These are phyloP conservation scores for Penicillium olsonii DNA, from an alignment of 2,329 filamentous ascomycete species.

Conservation along the genomic window DNA sequence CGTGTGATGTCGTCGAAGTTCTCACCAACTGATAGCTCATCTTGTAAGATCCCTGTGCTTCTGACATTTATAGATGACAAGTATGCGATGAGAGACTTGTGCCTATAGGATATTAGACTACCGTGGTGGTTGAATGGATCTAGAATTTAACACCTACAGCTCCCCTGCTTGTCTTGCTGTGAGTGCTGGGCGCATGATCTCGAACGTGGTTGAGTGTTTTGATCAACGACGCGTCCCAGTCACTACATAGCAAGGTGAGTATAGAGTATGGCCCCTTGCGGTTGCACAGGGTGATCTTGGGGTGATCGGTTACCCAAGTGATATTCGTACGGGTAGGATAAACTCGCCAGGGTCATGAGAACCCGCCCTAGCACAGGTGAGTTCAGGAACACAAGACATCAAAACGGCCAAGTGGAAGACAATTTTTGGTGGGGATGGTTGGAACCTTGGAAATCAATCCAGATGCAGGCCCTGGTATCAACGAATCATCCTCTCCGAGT, in stretches of 20 bases:
- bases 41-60: conserved; percentile 68
- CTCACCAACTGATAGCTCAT: conserved; percentile 69
- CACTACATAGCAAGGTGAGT: background rate
- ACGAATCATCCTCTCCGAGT: conserved; percentile 7
- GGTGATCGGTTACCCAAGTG: conserved; percentile 1
- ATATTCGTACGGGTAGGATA: background rate
- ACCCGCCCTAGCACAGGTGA: background rate
- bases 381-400: background rate
- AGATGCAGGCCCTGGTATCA: conserved; percentile 9
- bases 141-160: conserved; percentile 19
- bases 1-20: conserved; percentile 74
- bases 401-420: background rate
- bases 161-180: conserved; percentile 3
- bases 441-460: conserved; percentile 10
- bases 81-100: conserved; percentile 92
- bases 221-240: background rate
- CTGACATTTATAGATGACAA: conserved; percentile 71
- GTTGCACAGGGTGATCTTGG: background rate
- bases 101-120: conserved; percentile 55
- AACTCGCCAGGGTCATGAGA: background rate
- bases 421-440: background rate
- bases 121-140: background rate
- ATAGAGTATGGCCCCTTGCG: background rate
- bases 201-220: background rate
- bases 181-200: background rate